Conservation (phyloP, 1,139 yeast genomes). For the Protomyces arabidopsidicola region DNA sequence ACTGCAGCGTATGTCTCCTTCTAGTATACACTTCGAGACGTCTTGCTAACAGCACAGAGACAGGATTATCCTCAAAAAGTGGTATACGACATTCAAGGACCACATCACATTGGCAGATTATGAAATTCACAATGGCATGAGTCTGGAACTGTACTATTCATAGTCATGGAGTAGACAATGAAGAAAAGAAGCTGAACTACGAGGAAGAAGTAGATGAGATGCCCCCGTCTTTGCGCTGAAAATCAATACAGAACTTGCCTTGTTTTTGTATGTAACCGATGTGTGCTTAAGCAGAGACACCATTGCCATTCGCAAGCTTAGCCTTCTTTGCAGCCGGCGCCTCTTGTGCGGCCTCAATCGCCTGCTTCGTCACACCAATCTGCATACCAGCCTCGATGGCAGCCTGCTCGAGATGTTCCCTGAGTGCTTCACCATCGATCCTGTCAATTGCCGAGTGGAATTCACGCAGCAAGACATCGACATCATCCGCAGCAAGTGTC, state of each 20-base stretch:
- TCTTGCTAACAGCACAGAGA: neutral
- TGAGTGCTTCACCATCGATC: constrained; percentile 22
- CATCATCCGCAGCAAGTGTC: constrained; percentile 92
- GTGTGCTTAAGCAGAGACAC: neutral
- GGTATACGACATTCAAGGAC: constrained; percentile 71
- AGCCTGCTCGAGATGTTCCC: constrained; percentile 21
- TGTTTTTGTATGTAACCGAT: neutral
- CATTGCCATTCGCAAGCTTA: constrained; percentile 8
- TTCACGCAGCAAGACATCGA: constrained; percentile 91
- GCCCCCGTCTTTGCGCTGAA: too few relatives aligned
- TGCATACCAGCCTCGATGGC: constrained; percentile 23
- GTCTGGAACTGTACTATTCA: constrained; percentile 62
- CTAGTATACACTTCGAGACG: too few relatives aligned
- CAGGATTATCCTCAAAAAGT: constrained; percentile 28
- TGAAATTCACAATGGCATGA: constrained; percentile 86
- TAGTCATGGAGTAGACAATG: neutral
- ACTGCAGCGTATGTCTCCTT: constrained; percentile 42
- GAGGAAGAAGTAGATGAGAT: too few relatives aligned
- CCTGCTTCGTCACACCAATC: constrained; percentile 17
- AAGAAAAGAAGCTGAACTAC: neutral
- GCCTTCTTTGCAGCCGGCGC: constrained; percentile 23
- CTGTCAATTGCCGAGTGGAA: constrained; percentile 57
- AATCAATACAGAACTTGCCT: too few relatives aligned
- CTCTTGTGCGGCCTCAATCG: constrained; percentile 13
- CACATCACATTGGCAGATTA: constrained; percentile 88